Conservation (phyloP, 768 basidiomycete species). For the Sarcodon sp. region DNA sequence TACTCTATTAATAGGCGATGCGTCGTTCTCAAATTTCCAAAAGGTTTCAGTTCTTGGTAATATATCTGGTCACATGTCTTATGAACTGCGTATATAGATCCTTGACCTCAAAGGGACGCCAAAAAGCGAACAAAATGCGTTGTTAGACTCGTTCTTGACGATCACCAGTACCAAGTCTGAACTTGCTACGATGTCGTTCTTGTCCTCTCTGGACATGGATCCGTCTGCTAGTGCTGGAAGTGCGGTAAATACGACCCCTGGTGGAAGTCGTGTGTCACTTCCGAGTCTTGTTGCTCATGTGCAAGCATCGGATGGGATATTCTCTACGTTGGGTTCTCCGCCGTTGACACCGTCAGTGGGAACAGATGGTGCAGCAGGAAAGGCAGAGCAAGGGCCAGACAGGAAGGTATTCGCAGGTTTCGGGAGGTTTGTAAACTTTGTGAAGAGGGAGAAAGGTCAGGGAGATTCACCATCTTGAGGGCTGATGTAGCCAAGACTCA, state of each 20-base stretch:
- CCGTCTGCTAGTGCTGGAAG: constrained; percentile 43
- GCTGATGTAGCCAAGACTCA: too few species aligned
- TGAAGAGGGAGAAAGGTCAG: constrained; percentile 46
- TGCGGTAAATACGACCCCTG: constrained; percentile 26
- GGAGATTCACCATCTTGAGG: too few species aligned
- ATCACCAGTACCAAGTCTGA: constrained; percentile 89
- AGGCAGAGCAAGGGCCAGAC: constrained; percentile 26
- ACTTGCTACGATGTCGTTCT: constrained; percentile 82
- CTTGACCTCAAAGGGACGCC: constrained; percentile 92
- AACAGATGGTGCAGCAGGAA: constrained; percentile 27
- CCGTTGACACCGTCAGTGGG: constrained; percentile 53
- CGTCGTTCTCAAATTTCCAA: constrained; percentile 95
- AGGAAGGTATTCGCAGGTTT: constrained; percentile 77
- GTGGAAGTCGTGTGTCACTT: constrained; percentile 46
- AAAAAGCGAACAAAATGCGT: constrained; percentile 72
- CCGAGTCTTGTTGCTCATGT: constrained; percentile 16
- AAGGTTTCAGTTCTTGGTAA: constrained; percentile 42
- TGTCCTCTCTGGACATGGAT: constrained; percentile 94
- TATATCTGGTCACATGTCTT: not conserved
- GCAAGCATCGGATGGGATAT: constrained; percentile 34
- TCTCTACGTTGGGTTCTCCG: constrained; percentile 47
- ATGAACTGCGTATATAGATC: constrained; percentile 36
- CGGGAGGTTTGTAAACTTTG: constrained; percentile 77
- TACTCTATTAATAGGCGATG: constrained; percentile 86
- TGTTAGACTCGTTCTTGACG: constrained; percentile 85